Evolutionary conservation across 23 red algal species (phyloP).

Genomic region (Gracilaria domingensis): DNA sequence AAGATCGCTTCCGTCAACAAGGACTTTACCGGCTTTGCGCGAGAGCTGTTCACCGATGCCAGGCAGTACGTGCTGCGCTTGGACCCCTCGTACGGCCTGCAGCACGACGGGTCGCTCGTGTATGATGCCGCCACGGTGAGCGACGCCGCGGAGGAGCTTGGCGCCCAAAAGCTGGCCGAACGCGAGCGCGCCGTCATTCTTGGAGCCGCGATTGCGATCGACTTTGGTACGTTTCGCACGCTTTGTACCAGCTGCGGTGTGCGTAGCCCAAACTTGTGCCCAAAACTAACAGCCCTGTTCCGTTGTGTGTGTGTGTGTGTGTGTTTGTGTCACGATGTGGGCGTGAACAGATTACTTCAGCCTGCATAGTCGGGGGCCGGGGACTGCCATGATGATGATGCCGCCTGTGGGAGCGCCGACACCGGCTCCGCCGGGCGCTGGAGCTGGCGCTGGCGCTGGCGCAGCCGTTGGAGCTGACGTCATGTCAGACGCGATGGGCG

Average conservation of each 20-base stretch:
- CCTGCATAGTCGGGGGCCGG: conserved; percentile 77
- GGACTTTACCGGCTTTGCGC: conserved; percentile 94
- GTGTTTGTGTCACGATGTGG: background rate
- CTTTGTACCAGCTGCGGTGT: background rate
- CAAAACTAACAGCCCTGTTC: too few species aligned
- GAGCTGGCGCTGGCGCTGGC: conserved; percentile 16
- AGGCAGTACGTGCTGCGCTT: conserved; percentile 95
- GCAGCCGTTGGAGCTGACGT: conserved; percentile 67
- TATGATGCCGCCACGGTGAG: conserved; percentile 54
- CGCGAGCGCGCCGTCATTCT: conserved; percentile 88
- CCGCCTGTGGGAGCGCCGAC: conserved; percentile 33
- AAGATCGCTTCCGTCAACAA: conserved; percentile 88
- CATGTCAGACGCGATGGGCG: conserved; percentile 22
- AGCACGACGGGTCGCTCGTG: conserved; percentile 42
- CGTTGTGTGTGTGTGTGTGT: too few species aligned
- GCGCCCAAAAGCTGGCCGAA: conserved; percentile 31
- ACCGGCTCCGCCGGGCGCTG: conserved; percentile 2
- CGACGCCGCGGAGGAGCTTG: conserved; percentile 25
- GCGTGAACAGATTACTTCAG: conserved; percentile 83
- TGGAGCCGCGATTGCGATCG: conserved; percentile 86
- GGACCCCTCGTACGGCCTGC: conserved; percentile 59
- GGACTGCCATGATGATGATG: conserved; percentile 66
- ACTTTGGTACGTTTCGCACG: conserved; percentile 74
- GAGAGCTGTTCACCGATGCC: conserved; percentile 97
- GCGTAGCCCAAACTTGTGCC: background rate